Conservation (phyloP, 495 filamentous ascomycete species). For the Recurvomyces mirabilis region DNA sequence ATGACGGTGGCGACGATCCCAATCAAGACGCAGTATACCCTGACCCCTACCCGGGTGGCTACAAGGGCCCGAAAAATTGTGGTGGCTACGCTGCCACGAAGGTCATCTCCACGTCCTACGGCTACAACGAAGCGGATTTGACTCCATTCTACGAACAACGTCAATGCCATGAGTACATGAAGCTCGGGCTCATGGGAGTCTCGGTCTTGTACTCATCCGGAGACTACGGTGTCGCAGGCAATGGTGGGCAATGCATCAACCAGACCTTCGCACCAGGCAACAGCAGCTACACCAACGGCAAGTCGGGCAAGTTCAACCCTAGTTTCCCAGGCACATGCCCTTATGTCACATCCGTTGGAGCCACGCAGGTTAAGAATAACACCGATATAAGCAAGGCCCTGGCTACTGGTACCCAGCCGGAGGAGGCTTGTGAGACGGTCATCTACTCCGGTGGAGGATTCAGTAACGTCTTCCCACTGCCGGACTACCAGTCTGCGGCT, state of each 20-base stretch:
- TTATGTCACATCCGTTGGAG: conserved; percentile 41
- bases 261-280: conserved; percentile 39
- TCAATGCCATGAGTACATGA: conserved; percentile 54
- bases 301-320: conserved; percentile 44
- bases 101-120: conserved; percentile 51
- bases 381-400: conserved; percentile 20
- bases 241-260: conserved; percentile 40
- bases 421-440: conserved; percentile 14
- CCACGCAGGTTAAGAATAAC: conserved; percentile 39
- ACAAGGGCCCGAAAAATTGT: conserved; percentile 33
- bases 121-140: conserved; percentile 39
- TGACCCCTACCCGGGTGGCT: conserved; percentile 34
- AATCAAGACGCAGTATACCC: conserved; percentile 33
- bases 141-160: conserved; percentile 43
- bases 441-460: conserved; percentile 48
- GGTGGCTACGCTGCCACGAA: conserved; percentile 45
- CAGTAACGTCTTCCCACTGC: conserved; percentile 53
- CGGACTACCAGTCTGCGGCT: conserved; percentile 43
- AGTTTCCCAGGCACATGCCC: conserved; percentile 57
- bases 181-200: conserved; percentile 53
- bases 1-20: conserved; percentile 32
- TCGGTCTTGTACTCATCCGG: conserved; percentile 51
- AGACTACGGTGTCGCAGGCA: conserved; percentile 52
- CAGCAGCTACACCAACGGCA: conserved; percentile 48
- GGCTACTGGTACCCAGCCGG: conserved; percentile 11